phyloP scores from a whole-genome alignment of 1,284 basidiomycete species.

The Exobasidium rhododendri region DNA sequence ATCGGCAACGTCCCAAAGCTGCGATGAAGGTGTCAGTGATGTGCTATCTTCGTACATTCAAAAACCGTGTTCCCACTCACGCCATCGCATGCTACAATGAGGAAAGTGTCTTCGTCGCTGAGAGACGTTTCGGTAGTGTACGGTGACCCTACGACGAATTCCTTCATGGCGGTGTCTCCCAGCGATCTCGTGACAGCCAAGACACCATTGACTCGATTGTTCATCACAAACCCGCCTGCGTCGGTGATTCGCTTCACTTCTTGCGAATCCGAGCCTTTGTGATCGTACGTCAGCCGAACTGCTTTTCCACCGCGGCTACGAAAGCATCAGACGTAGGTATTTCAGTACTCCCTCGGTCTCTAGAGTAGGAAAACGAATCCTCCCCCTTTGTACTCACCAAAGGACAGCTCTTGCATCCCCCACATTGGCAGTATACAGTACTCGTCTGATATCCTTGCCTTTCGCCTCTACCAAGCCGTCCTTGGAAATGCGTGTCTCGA shows the following conservation, averaged over 20 bases:
- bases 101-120: slow-evolving; percentile 83
- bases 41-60: background rate
- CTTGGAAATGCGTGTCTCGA: background rate
- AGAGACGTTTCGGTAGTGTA: slow-evolving; percentile 96
- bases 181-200: slow-evolving; percentile 92
- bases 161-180: slow-evolving; percentile 98
- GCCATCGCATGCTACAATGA: slow-evolving; percentile 96
- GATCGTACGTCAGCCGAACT: slow-evolving; percentile 92
- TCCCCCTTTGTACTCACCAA: too few relatives aligned
- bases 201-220: slow-evolving; percentile 88
- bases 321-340: too few relatives aligned
- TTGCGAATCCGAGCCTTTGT: slow-evolving; percentile 94
- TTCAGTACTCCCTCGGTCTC: too few relatives aligned
- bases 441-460: slow-evolving; percentile 61
- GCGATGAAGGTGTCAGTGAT: too few relatives aligned
- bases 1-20: slow-evolving; percentile 92
- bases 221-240: slow-evolving; percentile 97
- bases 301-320: slow-evolving; percentile 74
- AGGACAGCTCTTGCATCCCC: slow-evolving; percentile 88
- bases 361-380: too few relatives aligned
- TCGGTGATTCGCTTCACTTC: slow-evolving; percentile 97
- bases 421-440: slow-evolving; percentile 93
- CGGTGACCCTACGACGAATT: slow-evolving; percentile 95
- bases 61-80: too few relatives aligned
- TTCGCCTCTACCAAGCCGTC: slow-evolving; percentile 19